phyloP scores from a whole-genome alignment of 2,329 filamentous ascomycete genomes.

The Meredithiella fracta region DNA sequence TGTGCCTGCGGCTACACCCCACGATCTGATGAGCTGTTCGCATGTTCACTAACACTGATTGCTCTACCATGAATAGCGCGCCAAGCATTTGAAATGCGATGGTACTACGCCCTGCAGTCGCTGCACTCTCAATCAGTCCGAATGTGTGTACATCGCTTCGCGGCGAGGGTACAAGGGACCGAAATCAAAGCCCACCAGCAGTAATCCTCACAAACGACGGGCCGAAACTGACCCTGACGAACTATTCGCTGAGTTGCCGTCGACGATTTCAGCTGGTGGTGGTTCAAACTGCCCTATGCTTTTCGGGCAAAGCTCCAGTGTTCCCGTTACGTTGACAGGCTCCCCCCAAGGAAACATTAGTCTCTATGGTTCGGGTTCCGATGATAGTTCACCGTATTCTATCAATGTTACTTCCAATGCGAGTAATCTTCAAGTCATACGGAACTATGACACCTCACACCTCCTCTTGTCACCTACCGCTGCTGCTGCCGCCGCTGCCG shows the following conservation, averaged over 20 bases:
- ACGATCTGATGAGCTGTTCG: background rate
- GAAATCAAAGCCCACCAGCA: constrained; percentile 28
- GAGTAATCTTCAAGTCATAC: constrained; percentile 27
- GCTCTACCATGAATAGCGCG: constrained; percentile 25
- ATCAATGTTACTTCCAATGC: constrained; percentile 16
- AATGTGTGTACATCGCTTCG: constrained; percentile 58
- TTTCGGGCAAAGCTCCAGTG: constrained; percentile 23
- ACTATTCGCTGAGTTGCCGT: background rate
- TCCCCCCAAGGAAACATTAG: constrained; percentile 7
- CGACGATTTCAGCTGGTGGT: constrained; percentile 10
- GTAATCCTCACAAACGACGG: constrained; percentile 23
- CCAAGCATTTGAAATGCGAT: constrained; percentile 62
- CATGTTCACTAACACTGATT: no score
- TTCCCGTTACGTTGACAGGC: constrained; percentile 16
- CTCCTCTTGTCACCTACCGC: constrained; percentile 9
- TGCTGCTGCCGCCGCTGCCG: constrained; percentile 14
- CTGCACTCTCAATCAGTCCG: constrained; percentile 39
- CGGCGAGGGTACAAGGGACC: constrained; percentile 60
- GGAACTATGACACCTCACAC: constrained; percentile 18
- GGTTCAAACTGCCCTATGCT: constrained; percentile 29
- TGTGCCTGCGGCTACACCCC: background rate
- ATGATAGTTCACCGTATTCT: background rate
- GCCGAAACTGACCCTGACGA: constrained; percentile 12
- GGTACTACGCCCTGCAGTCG: constrained; percentile 52
- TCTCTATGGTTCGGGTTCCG: constrained; percentile 11